Conservation (phyloP, 78 protist genomes). For the Protostelium mycophagum region DNA sequence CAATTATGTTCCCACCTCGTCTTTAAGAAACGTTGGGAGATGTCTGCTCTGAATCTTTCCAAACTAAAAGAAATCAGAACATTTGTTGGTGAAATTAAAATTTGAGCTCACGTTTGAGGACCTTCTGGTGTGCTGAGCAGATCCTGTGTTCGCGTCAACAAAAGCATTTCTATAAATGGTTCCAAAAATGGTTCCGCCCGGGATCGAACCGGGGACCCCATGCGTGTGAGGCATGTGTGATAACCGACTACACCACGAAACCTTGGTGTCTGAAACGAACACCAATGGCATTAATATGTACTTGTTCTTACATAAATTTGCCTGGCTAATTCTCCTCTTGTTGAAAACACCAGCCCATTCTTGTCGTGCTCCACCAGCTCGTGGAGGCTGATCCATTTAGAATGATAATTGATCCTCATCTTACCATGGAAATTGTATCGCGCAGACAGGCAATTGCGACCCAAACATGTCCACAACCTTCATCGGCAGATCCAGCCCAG, state of each 20-base stretch:
- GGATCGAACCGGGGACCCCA: constrained; percentile 27
- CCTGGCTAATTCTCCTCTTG: background rate
- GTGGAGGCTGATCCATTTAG: constrained; percentile 1
- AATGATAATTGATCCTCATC: background rate
- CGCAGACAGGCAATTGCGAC: constrained; percentile 83
- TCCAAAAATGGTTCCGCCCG: constrained; percentile 3
- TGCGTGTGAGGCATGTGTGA: constrained; percentile 22
- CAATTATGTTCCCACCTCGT: background rate
- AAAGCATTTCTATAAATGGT: too few relatives aligned
- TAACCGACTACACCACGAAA: constrained; percentile 28
- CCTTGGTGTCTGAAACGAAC: background rate
- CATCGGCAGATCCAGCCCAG: constrained; percentile 97
- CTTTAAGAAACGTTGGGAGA: background rate
- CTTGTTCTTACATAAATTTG: background rate
- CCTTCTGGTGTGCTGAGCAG: too few relatives aligned
- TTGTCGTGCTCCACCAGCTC: constrained; percentile 58
- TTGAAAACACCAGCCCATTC: constrained; percentile 50
- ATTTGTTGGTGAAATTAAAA: too few relatives aligned
- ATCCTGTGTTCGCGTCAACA: too few relatives aligned
- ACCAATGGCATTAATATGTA: background rate
- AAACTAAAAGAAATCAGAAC: background rate
- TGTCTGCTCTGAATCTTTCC: background rate
- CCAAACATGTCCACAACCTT: constrained; percentile 97
- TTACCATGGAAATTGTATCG: constrained; percentile 60
- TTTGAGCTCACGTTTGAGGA: too few relatives aligned